Base-by-base conservation (phyloP, 2,329 filamentous ascomycete species). In the Sphaerulina vaccinii region DNA sequence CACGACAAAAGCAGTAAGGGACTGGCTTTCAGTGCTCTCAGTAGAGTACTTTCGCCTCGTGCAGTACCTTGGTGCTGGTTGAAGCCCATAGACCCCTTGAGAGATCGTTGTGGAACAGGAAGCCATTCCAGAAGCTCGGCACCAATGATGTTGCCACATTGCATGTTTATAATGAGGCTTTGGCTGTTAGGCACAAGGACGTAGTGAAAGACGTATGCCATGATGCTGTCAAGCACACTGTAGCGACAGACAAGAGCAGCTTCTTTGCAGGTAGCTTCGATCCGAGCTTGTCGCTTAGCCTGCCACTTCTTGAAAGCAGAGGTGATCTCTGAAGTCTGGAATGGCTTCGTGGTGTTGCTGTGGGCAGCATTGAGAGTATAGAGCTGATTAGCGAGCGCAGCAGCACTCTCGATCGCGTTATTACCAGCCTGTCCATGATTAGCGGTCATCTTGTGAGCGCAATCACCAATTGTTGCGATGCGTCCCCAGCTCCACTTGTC, bases 111-210 rank as follows among this genome's bases (percentile, higher is more conserved):
- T 19, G 68, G 68, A 2, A 52, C 44, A n/a, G 66, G 64, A 0
- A 71, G 55, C 38, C 52, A 64, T 10, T 70, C 63, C 2, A 70
- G 44, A 16, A 51, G 55, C 15, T 64, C 62, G 3, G 67, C 65
- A 54, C 56, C 58, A 11, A 61, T 35, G 1, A 56, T 33, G 3
- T 43, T 50, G 11, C 60, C 53, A 2, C 51, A 49, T 15, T 41
- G 41, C n/a, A 59, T 37, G 16, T 57, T 46, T 4, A 52, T 39
- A 9, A 56, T 15, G 10, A 56, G 40, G 16, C 57, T 57, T 2
- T 44, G 49, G 2, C 51, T 11, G 1, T 42, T 24, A 3, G 54
- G 51, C 3, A 61, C 24, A 2, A 54, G 16, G 19, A 40, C 40
- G 18, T 52, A 57, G 8, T 53, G 46, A 37, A 45, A 56, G 2